Conservation (phyloP, 1,139 yeast genomes). For the Dujonia santamariae region DNA sequence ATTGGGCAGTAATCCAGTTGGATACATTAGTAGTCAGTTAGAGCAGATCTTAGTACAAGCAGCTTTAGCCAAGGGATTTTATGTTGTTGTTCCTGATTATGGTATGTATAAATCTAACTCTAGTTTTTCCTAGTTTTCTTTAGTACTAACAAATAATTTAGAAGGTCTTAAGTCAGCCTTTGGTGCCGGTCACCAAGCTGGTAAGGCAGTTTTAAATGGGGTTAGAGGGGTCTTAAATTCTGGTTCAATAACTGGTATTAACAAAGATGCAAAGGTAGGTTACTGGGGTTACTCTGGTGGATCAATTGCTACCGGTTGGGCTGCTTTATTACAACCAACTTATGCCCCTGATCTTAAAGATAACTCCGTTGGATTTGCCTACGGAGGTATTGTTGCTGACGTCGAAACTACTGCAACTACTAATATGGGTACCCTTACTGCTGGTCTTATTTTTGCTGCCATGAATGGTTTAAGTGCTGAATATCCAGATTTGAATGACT, state of each 20-base stretch:
- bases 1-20: slow-evolving; percentile 11
- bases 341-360: slow-evolving; percentile 20
- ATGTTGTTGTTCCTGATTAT: slow-evolving; percentile 33
- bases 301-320: slow-evolving; percentile 37
- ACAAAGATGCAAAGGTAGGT: slow-evolving; percentile 22
- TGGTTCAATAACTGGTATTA: slow-evolving; percentile 25
- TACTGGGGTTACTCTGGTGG: slow-evolving; percentile 45
- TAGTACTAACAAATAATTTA: too few relatives aligned
- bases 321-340: slow-evolving; percentile 26
- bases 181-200: slow-evolving; percentile 29
- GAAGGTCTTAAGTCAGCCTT: slow-evolving; percentile 27
- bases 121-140: too few relatives aligned
- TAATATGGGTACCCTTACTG: slow-evolving; percentile 19
- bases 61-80: slow-evolving; percentile 30
- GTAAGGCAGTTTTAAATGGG: slow-evolving; percentile 28
- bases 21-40: slow-evolving; percentile 11
- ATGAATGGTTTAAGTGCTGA: slow-evolving; percentile 17
- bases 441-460: slow-evolving; percentile 21
- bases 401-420: slow-evolving; percentile 14
- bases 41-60: slow-evolving; percentile 26
- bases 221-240: slow-evolving; percentile 26
- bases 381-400: slow-evolving; percentile 19
- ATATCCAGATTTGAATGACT: slow-evolving; percentile 10
- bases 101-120: too few relatives aligned
- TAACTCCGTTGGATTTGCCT: slow-evolving; percentile 15